A percentile compares a stretch with the other conserved stretches of the same genome.
Conservation (phyloP, 148 eudicot genomes). For the Spergularia marina region DNA sequence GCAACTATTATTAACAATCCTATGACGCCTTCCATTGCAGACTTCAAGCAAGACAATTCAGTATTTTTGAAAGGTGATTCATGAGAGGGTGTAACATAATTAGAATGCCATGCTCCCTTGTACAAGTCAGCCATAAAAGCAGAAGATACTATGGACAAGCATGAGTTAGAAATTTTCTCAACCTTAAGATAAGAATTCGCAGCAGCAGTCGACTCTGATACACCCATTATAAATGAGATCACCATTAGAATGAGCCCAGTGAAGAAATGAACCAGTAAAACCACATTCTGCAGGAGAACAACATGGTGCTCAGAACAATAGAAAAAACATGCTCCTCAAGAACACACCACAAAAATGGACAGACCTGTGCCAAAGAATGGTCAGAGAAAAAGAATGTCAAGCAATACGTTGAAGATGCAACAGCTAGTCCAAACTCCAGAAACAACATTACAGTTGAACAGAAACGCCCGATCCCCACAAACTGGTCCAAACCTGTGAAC, state of each 20-base stretch:
- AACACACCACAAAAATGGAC: constrained; percentile 16
- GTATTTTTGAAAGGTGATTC: not conserved
- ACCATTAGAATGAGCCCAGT: constrained; percentile 93
- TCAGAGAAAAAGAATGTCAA: constrained; percentile 91
- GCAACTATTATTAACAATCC: too few relatives aligned
- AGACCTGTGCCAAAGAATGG: constrained; percentile 91
- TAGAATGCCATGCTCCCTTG: not conserved
- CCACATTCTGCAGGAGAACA: constrained; percentile 68
- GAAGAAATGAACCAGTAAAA: constrained; percentile 81
- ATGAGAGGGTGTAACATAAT: not conserved
- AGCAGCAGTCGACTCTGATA: constrained; percentile 61
- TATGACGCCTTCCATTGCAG: not conserved
- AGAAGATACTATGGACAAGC: not conserved
- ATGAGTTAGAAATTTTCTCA: constrained; percentile 7
- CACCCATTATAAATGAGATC: constrained; percentile 90
- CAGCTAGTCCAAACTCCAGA: constrained; percentile 81
- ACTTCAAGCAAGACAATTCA: not conserved
- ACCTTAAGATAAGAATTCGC: constrained; percentile 88
- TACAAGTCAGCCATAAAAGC: not conserved
- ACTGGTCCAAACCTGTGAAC: constrained; percentile 75
- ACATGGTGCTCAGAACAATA: not conserved
- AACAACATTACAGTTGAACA: constrained; percentile 66
- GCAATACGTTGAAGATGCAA: constrained; percentile 97
- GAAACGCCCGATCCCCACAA: constrained; percentile 66
- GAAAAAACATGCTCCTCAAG: not conserved